Evolutionary conservation across 495 filamentous ascomycete genomes (phyloP), one percentile per base, ranked within the genome.

Genomic region (Pyrenula aspistea): DNA sequence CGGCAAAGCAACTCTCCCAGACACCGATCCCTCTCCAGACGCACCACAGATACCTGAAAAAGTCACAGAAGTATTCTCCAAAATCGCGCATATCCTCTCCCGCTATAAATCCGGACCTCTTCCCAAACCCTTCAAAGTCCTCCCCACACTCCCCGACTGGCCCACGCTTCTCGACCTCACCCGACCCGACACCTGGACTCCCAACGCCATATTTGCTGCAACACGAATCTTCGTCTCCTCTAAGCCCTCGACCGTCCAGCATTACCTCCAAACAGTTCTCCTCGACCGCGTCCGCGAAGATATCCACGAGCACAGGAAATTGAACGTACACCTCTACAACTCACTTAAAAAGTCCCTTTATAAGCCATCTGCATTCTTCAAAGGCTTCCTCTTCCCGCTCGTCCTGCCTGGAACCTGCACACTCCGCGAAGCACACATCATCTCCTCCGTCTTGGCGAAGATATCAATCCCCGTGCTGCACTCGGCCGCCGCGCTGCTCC

Each of bases 301-400:
- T 57, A 91, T 89, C 55, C 76, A 79, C 59, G 89, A 93, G 68
- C 85, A 82, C 50, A 91, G 89, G 72, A 96, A 95, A 63, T 75
- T 99, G 49, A 96, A 96, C 59, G 86, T 96, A 1, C 94, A 97
- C 71, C 79, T 96, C 2, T 99, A 95, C 76, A 88, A 90, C 57
- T 82, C 89, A 1, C 74, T 98, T 51, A 95, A 95, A 68, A 95
- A 95, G 65, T 83, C 84, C 2, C 77, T 97, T 10, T 99, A 96
- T 76, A 97, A 96, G 65, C 94, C 93, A 1, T 87, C 89, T 0
- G 89, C 89, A 22, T 99, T 94, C 72, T 97, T 99, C 77, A 96
- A 96, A 68, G 93, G 93, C 1, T 81, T 97, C 59, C 75, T 98
- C 3, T 97, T 97, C 64, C 94, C 94, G 2, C 77, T 98, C 11